Base-by-base conservation (phyloP, 805 yeast genomes). In the Nakazawaea peltata region DNA sequence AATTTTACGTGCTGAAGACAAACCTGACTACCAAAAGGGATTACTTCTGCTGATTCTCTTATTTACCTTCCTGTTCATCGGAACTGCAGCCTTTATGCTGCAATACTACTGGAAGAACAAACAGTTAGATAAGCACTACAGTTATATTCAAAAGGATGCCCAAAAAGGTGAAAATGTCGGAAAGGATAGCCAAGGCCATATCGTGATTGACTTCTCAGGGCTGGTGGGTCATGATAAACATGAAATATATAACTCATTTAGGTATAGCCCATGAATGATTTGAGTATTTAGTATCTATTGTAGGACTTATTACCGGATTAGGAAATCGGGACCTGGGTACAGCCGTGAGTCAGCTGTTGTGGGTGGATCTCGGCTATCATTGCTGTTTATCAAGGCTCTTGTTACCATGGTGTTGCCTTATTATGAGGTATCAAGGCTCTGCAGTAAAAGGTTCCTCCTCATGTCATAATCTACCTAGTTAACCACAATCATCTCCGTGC, bases 1-100 rank as follows among this genome's bases (percentile, higher is more conserved):
- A 19, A 34, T 44, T 14, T 33, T 44, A 26, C 32, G 47, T 28
- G 30, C 35, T n/a, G 37, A 34, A 19, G 49, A 45, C 37, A 33
- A 30, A 16, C 47, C 47, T 10, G 19, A 30, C 13, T 45, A 45
- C 29, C 39, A 26, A 13, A 32, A 32, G 16, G 48, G 38, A 14
- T 39, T 43, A 19, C 14, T 40, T 24, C 41, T 40, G 10, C 17
- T 41, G 5, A 32, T 37, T 26, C 14, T 43, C 5, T 11, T 40
- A 16, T 28, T 30, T 14, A 30, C 21, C 4, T 10, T 16, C 17
- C 34, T 30, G 3, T 36, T 36, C 4, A 6, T 36, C 2, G 18
- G 17, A 10, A 31, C 27, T 13, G 14, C 31, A 10, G 16, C 19
- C 11, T 18, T 29, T 15, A 36, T 36, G 39, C 10, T 21, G 10